These are phyloP conservation scores for Rubus parviflorus DNA, from an alignment of 306 rosid genomes.

Conservation along the genomic window DNA sequence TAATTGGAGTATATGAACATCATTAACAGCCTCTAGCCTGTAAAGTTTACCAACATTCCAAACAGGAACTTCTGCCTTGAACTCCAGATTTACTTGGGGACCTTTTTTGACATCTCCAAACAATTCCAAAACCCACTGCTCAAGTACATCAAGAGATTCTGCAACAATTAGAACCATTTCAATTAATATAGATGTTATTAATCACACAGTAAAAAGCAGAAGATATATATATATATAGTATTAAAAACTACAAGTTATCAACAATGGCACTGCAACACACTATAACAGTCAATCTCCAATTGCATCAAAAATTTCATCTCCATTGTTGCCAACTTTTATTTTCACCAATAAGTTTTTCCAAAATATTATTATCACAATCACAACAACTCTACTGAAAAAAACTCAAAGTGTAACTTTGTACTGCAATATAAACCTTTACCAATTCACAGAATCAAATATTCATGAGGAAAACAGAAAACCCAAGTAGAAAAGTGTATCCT, in stretches of 20 bases:
- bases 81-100: constrained; percentile 52
- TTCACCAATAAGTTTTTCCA: not conserved
- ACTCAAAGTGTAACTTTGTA: not conserved
- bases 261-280: not conserved
- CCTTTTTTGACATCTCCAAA: constrained; percentile 70
- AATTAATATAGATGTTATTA: constrained; percentile 3
- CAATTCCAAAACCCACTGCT: constrained; percentile 83
- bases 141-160: constrained; percentile 88
- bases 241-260: not conserved
- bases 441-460: constrained; percentile 6
- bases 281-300: not conserved
- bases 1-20: constrained; percentile 77
- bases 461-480: not conserved
- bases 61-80: constrained; percentile 65
- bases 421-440: not conserved
- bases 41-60: constrained; percentile 86
- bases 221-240: not conserved
- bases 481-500: not conserved
- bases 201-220: not conserved
- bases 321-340: not conserved
- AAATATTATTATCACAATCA: not conserved
- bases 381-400: not conserved
- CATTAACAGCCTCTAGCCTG: constrained; percentile 83
- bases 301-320: not conserved
- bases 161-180: constrained; percentile 27